Evolutionary conservation across 164 flowering plant genomes (phyloP), one percentile per base, ranked within the genome.

Genomic region (Aristolochia californica): DNA sequence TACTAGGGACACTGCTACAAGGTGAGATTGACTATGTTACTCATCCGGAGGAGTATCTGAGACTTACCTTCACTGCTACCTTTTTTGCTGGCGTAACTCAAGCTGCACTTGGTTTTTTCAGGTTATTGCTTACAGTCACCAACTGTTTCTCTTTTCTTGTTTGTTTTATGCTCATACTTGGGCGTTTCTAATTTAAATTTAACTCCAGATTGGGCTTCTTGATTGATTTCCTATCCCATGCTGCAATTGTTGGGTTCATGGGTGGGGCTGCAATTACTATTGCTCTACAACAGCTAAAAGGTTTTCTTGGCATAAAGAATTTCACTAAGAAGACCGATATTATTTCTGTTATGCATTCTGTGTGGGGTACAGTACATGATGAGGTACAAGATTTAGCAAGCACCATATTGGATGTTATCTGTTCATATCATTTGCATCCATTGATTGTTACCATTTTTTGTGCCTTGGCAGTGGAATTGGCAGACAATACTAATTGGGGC

Each of bases 201-300:
- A n/a, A n/a, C n/a, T n/a, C n/a, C 72, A 91, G 98, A 69, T 71
- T 91, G 72, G 98, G 99, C 0, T 93, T 93, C 77, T 66, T 93
- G 68, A 85, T 93, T 27, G 98, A 91, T 63, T 91, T 91, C 70
- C 76, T 88, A 52, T 88, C 98, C 24, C 98, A 93, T 71, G 97
- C 98, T 64, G 95, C 98, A 11, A 68, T 93, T 44, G 98, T 93
- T 55, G 98, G 97, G 50, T 93, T 93, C 62, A 89, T 89, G 99
- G 97, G 75, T 40, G 99, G 99, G 58, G 97, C 97, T 56, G 99
- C 99, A 51, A 76, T 89, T 47, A 89, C 97, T 21, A 93, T 93
- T 66, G 77, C 91, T 20, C 89, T 93, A 43, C 99, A 93, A 67
- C 99, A 93, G 70, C 91, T 93, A 20, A 93, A 89, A 67, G 96